Evolutionary conservation across 805 yeast species (phyloP).

Genomic region (Suhomyces kilbournensis): DNA sequence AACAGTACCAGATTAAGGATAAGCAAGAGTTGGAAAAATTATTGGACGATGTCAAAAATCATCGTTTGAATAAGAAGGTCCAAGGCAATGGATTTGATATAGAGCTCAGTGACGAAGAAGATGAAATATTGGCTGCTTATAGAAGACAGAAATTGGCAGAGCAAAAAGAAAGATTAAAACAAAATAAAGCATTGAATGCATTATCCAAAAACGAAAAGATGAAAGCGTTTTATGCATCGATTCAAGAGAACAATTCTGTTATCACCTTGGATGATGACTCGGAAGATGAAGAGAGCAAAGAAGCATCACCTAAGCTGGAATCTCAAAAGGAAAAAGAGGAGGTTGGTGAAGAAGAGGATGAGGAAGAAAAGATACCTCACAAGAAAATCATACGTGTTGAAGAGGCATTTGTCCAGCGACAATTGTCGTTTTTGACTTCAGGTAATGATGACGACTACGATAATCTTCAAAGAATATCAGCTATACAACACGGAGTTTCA

Average conservation of each 20-base stretch:
- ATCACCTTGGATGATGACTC: constrained; percentile 24
- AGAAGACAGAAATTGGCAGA: constrained; percentile 41
- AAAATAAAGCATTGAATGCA: constrained; percentile 41
- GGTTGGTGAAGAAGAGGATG: constrained; percentile 14
- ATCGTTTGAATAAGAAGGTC: constrained; percentile 60
- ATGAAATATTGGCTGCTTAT: constrained; percentile 51
- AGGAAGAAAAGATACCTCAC: constrained; percentile 20
- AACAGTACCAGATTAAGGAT: constrained; percentile 61
- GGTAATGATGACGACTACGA: constrained; percentile 25
- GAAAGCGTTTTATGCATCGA: constrained; percentile 64
- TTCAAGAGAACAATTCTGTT: constrained; percentile 44
- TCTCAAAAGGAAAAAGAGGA: constrained; percentile 9
- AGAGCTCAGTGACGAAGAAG: constrained; percentile 75
- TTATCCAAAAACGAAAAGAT: constrained; percentile 54
- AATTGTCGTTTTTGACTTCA: constrained; percentile 50
- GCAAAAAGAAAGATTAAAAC: constrained; percentile 49
- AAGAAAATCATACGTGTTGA: constrained; percentile 41
- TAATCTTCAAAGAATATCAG: constrained; percentile 28
- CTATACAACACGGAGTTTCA: constrained; percentile 36
- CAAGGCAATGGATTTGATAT: constrained; percentile 52
- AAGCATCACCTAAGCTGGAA: not conserved
- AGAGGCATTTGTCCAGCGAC: constrained; percentile 54
- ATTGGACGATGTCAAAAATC: constrained; percentile 68
- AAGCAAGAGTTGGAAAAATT: constrained; percentile 62
- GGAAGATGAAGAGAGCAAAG: constrained; percentile 24